Evolutionary conservation across 352 stramenopile species (phyloP).

Genomic region (Globisporangium polare): DNA sequence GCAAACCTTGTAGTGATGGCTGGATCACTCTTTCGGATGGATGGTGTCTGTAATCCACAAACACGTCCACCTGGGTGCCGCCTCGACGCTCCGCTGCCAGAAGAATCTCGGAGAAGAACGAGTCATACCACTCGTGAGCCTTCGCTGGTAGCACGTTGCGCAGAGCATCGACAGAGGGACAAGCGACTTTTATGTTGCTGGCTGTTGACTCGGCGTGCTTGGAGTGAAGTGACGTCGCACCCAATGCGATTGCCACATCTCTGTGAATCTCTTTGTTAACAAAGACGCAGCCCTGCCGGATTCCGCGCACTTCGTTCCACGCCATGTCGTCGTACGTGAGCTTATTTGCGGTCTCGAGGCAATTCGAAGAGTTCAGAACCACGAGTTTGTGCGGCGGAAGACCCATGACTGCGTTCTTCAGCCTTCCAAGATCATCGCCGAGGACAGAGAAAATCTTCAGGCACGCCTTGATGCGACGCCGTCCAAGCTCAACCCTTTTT

Average conservation of each 20-base stretch:
- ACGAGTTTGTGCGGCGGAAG: slow-evolving; percentile 37
- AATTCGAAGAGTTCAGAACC: slow-evolving; percentile 33
- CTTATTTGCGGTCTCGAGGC: slow-evolving; percentile 27
- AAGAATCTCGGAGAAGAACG: slow-evolving; percentile 58
- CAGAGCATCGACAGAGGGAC: slow-evolving; percentile 36
- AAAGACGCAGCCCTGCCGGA: slow-evolving; percentile 46
- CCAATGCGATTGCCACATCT: slow-evolving; percentile 42
- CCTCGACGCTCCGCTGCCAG: slow-evolving; percentile 48
- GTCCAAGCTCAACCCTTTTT: slow-evolving; percentile 18
- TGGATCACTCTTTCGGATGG: slow-evolving; percentile 61
- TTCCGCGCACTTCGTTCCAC: slow-evolving; percentile 60
- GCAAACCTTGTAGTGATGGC: slow-evolving; percentile 65
- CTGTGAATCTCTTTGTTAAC: slow-evolving; percentile 44
- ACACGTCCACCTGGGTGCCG: slow-evolving; percentile 59
- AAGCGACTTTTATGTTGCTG: slow-evolving; percentile 41
- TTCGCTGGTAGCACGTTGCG: slow-evolving; percentile 33
- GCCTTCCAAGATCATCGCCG: slow-evolving; percentile 20
- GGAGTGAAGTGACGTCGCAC: slow-evolving; percentile 57
- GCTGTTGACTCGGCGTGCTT: slow-evolving; percentile 60
- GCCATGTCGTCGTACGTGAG: slow-evolving; percentile 76
- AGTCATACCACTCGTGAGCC: slow-evolving; percentile 31
- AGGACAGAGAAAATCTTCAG: slow-evolving; percentile 48
- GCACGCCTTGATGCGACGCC: slow-evolving; percentile 30
- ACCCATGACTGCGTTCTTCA: slow-evolving; percentile 22
- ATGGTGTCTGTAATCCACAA: slow-evolving; percentile 64